Conservation (phyloP, 805 yeast species). For the Candida taoyuanica region DNA sequence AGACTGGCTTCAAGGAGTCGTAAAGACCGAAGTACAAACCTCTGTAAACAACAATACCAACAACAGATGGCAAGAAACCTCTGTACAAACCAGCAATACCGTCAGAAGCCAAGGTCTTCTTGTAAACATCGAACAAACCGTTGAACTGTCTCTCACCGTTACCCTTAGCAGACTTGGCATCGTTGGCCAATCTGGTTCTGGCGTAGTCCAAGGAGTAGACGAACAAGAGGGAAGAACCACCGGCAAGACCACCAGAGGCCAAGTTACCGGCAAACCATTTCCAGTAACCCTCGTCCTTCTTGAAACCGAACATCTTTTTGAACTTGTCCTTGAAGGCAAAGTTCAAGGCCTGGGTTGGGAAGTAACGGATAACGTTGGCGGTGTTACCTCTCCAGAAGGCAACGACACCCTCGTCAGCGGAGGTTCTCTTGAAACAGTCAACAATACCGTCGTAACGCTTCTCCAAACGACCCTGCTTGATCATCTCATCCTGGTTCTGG, state of each 20-base stretch:
- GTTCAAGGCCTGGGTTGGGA: slow-evolving; percentile 99
- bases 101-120: slow-evolving; percentile 90
- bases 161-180: slow-evolving; percentile 81
- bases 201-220: slow-evolving; percentile 98
- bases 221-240: slow-evolving; percentile 90
- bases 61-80: slow-evolving; percentile 98
- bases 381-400: slow-evolving; percentile 99
- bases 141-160: slow-evolving; percentile 92
- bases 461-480: slow-evolving; percentile 94
- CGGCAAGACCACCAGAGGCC: slow-evolving; percentile 98
- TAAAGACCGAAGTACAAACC: slow-evolving; percentile 98
- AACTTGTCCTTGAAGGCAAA: slow-evolving; percentile 98
- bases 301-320: slow-evolving; percentile 94
- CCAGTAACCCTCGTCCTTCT: slow-evolving; percentile 92
- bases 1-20: slow-evolving; percentile 94
- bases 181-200: slow-evolving; percentile 98
- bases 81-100: slow-evolving; percentile 99
- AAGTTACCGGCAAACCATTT: slow-evolving; percentile 96
- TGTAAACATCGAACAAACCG: slow-evolving; percentile 95
- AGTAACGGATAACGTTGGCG: slow-evolving; percentile 97
- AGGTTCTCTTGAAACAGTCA: slow-evolving; percentile 94
- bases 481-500: slow-evolving; percentile 98
- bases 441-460: slow-evolving; percentile 82
- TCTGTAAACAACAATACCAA: slow-evolving; percentile 98
- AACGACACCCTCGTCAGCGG: slow-evolving; percentile 85